Base-by-base conservation (phyloP, 257 asterid species). In the Ballota nigra region DNA sequence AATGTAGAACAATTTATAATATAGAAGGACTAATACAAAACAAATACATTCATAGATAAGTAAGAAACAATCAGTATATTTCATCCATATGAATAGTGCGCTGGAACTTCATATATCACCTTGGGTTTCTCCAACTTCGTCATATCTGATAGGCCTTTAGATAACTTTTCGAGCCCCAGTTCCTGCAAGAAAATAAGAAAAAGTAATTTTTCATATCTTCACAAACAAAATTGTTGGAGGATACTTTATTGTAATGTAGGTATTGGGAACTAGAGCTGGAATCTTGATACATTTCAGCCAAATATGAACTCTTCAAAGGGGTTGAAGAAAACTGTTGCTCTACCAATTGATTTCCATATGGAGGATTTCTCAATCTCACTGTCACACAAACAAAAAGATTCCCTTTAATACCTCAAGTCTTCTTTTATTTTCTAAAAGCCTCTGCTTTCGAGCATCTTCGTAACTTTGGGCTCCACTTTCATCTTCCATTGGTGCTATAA, bases 371-470 rank as follows among this genome's bases (percentile, higher is more conserved):
- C 4, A 11, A 68, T 31, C 3, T 13, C 58, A 62, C 23, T 33
- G 41, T 38, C 8, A 10, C 53, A 55, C 23, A 61, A 23, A 51
- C 16, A 6, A 60, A 45, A 57, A 40, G 36, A 75, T 24, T 55
- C 18, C 38, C 22, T 29, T 33, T 20, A 18, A 36, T 81, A 91
- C 97, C 95, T 92, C 89, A 66, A 92, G 75, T 79, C 88, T 81
- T 82, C 77, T 83, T 66, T 89, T 83, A 71, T 92, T 92, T 60
- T 92, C 89, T 15, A 89, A 43, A 59, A 89, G 88, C 81, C 92
- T 86, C 82, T 85, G 92, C 79, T 83, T 84, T 6, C 98, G 92
- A 69, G 76, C 82, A 51, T 86, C 89, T 78, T 92, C 98, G 31
- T 92, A 92, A 69, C 75, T 78, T 51, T 65, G 84, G 72, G 80